phyloP scores from a whole-genome alignment of 2,329 filamentous ascomycete genomes.

The Venturia asperata region DNA sequence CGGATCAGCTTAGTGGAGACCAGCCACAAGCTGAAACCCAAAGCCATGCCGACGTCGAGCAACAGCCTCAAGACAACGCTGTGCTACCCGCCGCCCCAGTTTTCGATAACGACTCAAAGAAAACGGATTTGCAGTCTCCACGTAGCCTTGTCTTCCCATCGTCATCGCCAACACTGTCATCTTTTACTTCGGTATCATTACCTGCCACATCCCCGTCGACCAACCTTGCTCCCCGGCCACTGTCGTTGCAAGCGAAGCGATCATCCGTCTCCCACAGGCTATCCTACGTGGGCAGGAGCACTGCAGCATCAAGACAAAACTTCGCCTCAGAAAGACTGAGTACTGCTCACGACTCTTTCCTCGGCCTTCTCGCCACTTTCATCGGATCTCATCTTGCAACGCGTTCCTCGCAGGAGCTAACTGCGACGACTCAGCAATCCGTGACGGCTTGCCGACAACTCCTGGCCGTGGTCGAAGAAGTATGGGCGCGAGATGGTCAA shows the following conservation, averaged over 20 bases:
- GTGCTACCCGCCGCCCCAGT: constrained; percentile 15
- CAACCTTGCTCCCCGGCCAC: constrained; percentile 22
- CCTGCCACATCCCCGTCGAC: constrained; percentile 26
- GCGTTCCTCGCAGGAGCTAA: constrained; percentile 77
- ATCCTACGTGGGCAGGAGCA: constrained; percentile 64
- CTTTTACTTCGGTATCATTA: constrained; percentile 31
- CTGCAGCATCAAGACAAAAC: constrained; percentile 54
- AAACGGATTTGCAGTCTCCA: background rate
- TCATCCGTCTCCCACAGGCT: constrained; percentile 61
- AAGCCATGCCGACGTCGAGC: constrained; percentile 11
- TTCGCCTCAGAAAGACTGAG: constrained; percentile 78
- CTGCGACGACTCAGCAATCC: constrained; percentile 74
- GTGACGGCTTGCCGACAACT: constrained; percentile 74
- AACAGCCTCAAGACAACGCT: background rate
- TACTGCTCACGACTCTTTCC: constrained; percentile 74
- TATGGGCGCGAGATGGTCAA: constrained; percentile 69
- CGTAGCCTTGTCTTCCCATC: constrained; percentile 8
- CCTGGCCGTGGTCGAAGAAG: constrained; percentile 70
- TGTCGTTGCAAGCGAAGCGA: constrained; percentile 37
- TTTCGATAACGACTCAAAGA: constrained; percentile 7
- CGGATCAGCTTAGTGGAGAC: background rate
- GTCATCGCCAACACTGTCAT: constrained; percentile 8
- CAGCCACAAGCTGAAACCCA: constrained; percentile 17
- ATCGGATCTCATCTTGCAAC: constrained; percentile 90
- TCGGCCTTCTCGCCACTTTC: constrained; percentile 87